Evolutionary conservation across 2,329 filamentous ascomycete genomes (phyloP).

Genomic region (Trichophyton verrucosum): DNA sequence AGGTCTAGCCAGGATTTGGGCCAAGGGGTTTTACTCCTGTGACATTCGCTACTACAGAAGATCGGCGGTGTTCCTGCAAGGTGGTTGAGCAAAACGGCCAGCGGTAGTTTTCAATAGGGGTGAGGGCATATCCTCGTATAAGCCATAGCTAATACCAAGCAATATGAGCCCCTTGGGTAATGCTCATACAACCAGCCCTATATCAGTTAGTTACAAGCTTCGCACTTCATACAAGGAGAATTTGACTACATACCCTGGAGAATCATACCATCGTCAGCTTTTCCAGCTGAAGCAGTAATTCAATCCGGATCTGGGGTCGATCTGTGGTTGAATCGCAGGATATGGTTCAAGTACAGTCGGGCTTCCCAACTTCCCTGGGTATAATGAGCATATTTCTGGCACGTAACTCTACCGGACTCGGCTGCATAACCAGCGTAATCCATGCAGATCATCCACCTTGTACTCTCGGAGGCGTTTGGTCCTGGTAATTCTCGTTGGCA

Average conservation of each 20-base stretch:
- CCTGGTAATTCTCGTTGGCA: neutral
- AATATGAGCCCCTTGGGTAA: slow-evolving; percentile 22
- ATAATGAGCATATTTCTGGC: neutral
- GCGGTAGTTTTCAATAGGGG: no score
- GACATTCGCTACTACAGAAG: no score
- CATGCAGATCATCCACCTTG: neutral
- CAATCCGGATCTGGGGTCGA: neutral
- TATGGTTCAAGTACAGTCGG: neutral
- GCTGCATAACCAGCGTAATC: neutral
- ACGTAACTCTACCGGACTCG: neutral
- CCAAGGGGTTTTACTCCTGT: no score
- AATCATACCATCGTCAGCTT: neutral
- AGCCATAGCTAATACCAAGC: no score
- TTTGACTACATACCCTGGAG: neutral
- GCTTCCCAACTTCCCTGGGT: neutral
- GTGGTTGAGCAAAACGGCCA: no score
- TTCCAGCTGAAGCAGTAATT: neutral
- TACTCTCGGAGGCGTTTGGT: neutral
- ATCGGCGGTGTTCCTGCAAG: no score
- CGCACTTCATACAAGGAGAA: neutral
- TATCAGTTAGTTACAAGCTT: neutral
- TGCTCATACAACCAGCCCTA: slow-evolving; percentile 8
- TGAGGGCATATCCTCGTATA: no score
- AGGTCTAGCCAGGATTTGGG: no score
- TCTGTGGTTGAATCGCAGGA: neutral